These are phyloP conservation scores for Lentinus brumalis DNA, from an alignment of 768 basidiomycete species.

Conservation along the genomic window DNA sequence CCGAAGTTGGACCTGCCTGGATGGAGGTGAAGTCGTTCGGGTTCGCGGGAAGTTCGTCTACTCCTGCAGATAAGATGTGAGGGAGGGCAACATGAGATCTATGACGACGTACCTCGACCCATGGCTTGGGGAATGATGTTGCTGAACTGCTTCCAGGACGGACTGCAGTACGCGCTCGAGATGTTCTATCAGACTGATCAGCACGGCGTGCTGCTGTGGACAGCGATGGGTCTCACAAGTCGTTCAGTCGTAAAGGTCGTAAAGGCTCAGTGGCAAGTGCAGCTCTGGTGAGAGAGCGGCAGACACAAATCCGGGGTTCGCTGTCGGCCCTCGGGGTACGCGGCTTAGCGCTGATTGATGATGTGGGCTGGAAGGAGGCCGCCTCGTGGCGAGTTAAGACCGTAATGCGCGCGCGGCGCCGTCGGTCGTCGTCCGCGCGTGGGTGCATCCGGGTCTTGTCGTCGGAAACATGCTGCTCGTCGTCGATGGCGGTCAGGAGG, in stretches of 20 bases:
- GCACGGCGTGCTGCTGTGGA: not conserved
- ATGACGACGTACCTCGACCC: constrained; percentile 23
- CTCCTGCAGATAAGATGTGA: not conserved
- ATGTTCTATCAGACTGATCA: not conserved
- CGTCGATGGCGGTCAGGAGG: not conserved
- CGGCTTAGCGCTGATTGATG: constrained; percentile 16
- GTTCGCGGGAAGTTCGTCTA: constrained; percentile 8
- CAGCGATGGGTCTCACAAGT: not conserved
- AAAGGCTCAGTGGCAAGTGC: not conserved
- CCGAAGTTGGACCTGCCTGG: constrained; percentile 3
- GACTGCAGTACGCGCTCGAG: not conserved
- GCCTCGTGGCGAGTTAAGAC: not conserved
- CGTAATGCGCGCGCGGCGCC: not conserved
- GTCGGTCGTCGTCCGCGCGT: not conserved
- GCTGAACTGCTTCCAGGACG: constrained; percentile 4
- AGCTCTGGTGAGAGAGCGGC: constrained; percentile 11
- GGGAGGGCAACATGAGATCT: not conserved
- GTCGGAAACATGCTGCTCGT: not conserved
- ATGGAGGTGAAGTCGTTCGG: constrained; percentile 24
- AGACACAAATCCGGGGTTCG: constrained; percentile 10
- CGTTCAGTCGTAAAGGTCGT: constrained; percentile 17
- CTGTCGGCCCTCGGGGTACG: not conserved
- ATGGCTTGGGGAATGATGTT: constrained; percentile 15
- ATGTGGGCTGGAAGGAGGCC: not conserved
- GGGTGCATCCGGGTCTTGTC: not conserved